phyloP scores from a whole-genome alignment of 2,329 filamentous ascomycete species.

The Botrytis medusae region DNA sequence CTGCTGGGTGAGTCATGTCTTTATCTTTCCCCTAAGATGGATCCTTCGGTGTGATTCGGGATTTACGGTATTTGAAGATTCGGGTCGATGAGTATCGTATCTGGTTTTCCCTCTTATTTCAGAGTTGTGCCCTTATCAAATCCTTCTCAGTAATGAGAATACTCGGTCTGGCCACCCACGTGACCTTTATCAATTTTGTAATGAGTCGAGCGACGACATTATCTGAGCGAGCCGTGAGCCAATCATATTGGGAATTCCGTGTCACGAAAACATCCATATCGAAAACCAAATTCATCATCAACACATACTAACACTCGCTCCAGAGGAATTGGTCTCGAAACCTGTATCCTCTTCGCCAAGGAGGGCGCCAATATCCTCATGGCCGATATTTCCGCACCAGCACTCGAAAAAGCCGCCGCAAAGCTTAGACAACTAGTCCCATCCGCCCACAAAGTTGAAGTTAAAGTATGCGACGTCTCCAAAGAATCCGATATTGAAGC shows the following conservation, averaged over 20 bases:
- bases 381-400: conserved; percentile 65
- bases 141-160: neutral
- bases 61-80: no score
- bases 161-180: neutral
- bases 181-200: neutral
- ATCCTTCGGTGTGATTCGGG: neutral
- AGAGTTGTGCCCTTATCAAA: neutral
- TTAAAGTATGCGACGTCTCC: conserved; percentile 60
- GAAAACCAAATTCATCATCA: neutral
- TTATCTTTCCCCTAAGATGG: neutral
- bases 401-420: conserved; percentile 59
- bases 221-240: neutral
- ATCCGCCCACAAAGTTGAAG: conserved; percentile 51
- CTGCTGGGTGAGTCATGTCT: conserved; percentile 58
- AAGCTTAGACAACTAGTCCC: conserved; percentile 62
- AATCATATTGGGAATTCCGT: neutral
- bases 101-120: no score
- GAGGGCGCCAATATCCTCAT: conserved; percentile 72
- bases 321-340: conserved; percentile 74
- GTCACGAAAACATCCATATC: neutral
- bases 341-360: conserved; percentile 67
- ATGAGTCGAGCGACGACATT: neutral
- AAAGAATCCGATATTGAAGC: conserved; percentile 65
- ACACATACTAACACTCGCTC: neutral
- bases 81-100: neutral